Evolutionary conservation across 192 early-diverging fungal genomes (phyloP).

Genomic region (Endogone sp.): DNA sequence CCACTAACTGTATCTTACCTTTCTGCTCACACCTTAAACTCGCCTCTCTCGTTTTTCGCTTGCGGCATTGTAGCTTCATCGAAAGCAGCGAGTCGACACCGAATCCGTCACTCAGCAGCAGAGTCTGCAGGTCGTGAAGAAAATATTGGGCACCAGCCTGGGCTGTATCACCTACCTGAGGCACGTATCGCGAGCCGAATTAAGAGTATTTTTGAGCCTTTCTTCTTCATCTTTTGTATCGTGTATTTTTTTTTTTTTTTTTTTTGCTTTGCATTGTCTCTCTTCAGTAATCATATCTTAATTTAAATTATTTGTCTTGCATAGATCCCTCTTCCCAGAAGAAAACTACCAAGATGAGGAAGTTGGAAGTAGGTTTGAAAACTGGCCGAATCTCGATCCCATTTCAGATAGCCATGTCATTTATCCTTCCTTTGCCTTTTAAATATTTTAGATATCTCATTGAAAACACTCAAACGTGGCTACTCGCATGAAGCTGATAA

Average conservation of each 20-base stretch:
- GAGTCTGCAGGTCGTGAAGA: slow-evolving; percentile 19
- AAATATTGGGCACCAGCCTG: slow-evolving; percentile 33
- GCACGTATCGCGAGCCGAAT: neutral
- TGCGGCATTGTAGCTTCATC: slow-evolving; percentile 2
- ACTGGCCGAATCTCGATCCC: neutral
- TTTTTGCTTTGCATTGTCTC: neutral
- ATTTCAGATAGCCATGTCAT: no score
- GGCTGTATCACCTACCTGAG: slow-evolving; percentile 43
- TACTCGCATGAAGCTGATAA: slow-evolving; percentile 36
- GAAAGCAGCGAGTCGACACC: neutral
- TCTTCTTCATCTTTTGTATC: no score
- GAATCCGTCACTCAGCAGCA: slow-evolving; percentile 11
- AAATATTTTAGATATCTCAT: slow-evolving; percentile 16
- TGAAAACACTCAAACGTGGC: slow-evolving; percentile 26
- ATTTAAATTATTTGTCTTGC: neutral
- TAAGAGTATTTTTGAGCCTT: no score
- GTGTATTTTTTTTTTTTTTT: no score
- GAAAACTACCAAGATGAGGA: slow-evolving; percentile 36
- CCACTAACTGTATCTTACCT: neutral
- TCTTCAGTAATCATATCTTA: neutral
- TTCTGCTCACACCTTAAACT: neutral
- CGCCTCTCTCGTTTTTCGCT: neutral
- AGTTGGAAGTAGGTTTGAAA: neutral
- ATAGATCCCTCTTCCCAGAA: slow-evolving; percentile 33
- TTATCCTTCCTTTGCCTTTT: no score